Percentiles rank a stretch among this genome's conserved stretches.
phyloP scores from a whole-genome alignment of 75 land plant species.

The Cunninghamia lanceolata region DNA sequence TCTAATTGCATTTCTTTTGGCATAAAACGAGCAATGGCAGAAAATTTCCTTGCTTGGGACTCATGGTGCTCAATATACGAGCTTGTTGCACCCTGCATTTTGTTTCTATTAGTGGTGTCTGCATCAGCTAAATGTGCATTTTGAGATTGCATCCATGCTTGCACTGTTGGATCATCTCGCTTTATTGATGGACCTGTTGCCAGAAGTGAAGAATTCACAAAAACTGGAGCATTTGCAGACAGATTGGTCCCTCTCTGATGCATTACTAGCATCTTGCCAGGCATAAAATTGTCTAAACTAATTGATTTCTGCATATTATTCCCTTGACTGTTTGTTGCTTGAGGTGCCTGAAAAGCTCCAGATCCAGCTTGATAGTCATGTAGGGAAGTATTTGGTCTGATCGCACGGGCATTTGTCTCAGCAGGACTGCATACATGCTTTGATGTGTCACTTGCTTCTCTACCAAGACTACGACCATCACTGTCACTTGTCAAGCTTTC shows the following conservation, averaged over 20 bases:
- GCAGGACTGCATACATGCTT: conserved; percentile 16
- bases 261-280: conserved; percentile 5
- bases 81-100: not conserved
- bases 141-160: conserved; percentile 9
- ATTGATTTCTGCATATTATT: not conserved
- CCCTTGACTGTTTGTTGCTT: not conserved
- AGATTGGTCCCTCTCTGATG: conserved; percentile 9
- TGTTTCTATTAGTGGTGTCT: conserved; percentile 1
- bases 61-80: not conserved
- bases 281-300: conserved; percentile 1
- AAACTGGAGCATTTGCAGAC: not conserved
- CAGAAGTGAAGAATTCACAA: conserved; percentile 1
- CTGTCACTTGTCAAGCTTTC: conserved; percentile 7
- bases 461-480: conserved; percentile 16
- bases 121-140: conserved; percentile 6
- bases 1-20: conserved; percentile 9
- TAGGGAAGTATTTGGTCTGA: conserved; percentile 10
- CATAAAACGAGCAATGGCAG: not conserved
- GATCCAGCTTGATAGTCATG: not conserved
- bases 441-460: conserved; percentile 18
- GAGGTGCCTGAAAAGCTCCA: not conserved
- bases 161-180: conserved; percentile 5
- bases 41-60: conserved; percentile 5
- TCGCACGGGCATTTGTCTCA: conserved; percentile 1
- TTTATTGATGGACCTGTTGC: conserved; percentile 9